These are phyloP conservation scores for Colletotrichum incanum DNA, from an alignment of 2,329 filamentous ascomycete species.

Conservation along the genomic window DNA sequence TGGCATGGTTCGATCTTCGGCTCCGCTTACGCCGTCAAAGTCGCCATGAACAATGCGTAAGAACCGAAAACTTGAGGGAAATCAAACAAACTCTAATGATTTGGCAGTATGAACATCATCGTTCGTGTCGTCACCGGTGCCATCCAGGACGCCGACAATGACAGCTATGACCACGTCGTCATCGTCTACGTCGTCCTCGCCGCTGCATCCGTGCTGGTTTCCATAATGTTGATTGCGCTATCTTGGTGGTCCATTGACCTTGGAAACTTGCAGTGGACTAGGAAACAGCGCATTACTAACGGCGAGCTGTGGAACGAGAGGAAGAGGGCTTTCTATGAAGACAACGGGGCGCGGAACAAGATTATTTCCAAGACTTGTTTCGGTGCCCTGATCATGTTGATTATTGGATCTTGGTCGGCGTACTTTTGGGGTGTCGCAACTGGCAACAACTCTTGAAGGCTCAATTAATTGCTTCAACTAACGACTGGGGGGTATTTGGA, in stretches of 20 bases:
- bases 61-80: neutral
- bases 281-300: constrained; percentile 64
- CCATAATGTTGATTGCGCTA: constrained; percentile 56
- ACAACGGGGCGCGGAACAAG: constrained; percentile 55
- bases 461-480: no score
- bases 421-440: constrained; percentile 75
- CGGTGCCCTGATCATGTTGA: constrained; percentile 59
- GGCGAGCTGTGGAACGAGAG: constrained; percentile 58
- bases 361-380: constrained; percentile 62
- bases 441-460: constrained; percentile 57
- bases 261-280: constrained; percentile 70
- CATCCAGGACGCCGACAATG: constrained; percentile 71
- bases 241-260: constrained; percentile 56
- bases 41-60: constrained; percentile 70
- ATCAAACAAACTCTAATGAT: neutral
- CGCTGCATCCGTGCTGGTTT: constrained; percentile 63
- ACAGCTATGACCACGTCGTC: constrained; percentile 70
- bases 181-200: constrained; percentile 71
- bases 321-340: constrained; percentile 54
- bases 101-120: constrained; percentile 70
- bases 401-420: constrained; percentile 67
- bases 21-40: constrained; percentile 72
- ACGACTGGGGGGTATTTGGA: neutral
- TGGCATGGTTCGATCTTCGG: constrained; percentile 75
- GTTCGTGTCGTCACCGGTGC: constrained; percentile 70